Conservation (phyloP, 177 flowering plant species). For the Vitis hybrid region DNA sequence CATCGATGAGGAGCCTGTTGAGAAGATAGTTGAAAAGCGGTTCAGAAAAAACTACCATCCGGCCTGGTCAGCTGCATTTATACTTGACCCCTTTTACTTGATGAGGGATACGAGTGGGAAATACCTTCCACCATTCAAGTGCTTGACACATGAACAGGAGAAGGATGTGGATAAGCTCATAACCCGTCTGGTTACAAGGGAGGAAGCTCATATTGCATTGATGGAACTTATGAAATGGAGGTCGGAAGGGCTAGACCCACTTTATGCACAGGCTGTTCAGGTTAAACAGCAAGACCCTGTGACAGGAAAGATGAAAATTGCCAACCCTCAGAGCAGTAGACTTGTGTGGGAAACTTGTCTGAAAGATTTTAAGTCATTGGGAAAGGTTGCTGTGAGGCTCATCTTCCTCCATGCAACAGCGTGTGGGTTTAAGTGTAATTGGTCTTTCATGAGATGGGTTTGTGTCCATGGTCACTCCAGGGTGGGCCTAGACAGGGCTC, state of each 20-base stretch:
- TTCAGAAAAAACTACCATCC: constrained; percentile 61
- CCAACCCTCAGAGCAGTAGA: constrained; percentile 82
- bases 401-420: constrained; percentile 83
- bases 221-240: constrained; percentile 97
- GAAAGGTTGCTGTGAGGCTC: constrained; percentile 79
- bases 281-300: constrained; percentile 63
- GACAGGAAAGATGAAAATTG: constrained; percentile 82
- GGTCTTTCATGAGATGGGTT: constrained; percentile 64
- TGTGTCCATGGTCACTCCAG: constrained; percentile 48
- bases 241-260: constrained; percentile 83
- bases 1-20: constrained; percentile 20
- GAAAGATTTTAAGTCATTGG: constrained; percentile 63
- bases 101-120: constrained; percentile 67
- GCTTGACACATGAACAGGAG: constrained; percentile 72
- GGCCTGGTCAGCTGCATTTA: constrained; percentile 85
- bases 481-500: constrained; percentile 57
- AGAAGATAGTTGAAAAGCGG: constrained; percentile 28
- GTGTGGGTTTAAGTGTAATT: constrained; percentile 61
- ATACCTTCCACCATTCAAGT: constrained; percentile 89
- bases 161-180: constrained; percentile 80
- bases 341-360: constrained; percentile 87
- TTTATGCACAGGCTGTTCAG: constrained; percentile 89
- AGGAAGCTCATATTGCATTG: constrained; percentile 73
- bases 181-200: constrained; percentile 65
- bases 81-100: constrained; percentile 76